These are phyloP conservation scores for Aureobasidium pullulans DNA, from an alignment of 2,329 filamentous ascomycete species.

Conservation along the genomic window DNA sequence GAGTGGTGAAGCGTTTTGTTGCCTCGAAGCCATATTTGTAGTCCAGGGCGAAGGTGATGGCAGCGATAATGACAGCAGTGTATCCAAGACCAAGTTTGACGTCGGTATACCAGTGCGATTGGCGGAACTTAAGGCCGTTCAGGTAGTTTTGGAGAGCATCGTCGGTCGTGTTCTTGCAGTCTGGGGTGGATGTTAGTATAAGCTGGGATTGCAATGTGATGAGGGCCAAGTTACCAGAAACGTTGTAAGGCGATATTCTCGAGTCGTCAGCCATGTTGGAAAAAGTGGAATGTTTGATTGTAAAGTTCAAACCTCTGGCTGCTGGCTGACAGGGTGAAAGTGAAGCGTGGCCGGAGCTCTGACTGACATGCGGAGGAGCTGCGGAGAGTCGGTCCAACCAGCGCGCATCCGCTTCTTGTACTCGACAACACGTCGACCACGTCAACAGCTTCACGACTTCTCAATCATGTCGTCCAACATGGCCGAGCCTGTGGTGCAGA, in stretches of 20 bases:
- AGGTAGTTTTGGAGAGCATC: constrained; percentile 93
- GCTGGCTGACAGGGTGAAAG: constrained; percentile 2
- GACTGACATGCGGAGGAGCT: neutral
- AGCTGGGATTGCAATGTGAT: neutral
- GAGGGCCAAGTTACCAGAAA: constrained; percentile 15
- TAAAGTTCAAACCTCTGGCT: neutral
- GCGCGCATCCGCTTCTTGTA: neutral
- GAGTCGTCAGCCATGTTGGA: constrained; percentile 20
- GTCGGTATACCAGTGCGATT: constrained; percentile 74
- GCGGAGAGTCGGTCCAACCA: neutral
- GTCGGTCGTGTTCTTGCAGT: constrained; percentile 94
- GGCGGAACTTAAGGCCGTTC: constrained; percentile 70
- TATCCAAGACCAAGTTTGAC: constrained; percentile 80
- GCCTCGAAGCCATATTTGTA: constrained; percentile 83
- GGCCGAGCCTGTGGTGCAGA: constrained; percentile 81
- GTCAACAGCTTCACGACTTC: neutral
- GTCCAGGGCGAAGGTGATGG: constrained; percentile 81
- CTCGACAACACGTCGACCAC: neutral
- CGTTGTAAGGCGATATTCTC: constrained; percentile 28
- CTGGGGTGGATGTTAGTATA: constrained; percentile 40
- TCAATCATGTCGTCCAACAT: constrained; percentile 45
- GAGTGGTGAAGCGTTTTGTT: constrained; percentile 73
- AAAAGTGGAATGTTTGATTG: neutral
- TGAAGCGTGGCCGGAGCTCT: constrained; percentile 10
- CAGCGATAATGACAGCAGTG: constrained; percentile 69